These are phyloP conservation scores for Paramecium biaurelia DNA, from an alignment of 73 alveolate genomes.

Conservation along the genomic window DNA sequence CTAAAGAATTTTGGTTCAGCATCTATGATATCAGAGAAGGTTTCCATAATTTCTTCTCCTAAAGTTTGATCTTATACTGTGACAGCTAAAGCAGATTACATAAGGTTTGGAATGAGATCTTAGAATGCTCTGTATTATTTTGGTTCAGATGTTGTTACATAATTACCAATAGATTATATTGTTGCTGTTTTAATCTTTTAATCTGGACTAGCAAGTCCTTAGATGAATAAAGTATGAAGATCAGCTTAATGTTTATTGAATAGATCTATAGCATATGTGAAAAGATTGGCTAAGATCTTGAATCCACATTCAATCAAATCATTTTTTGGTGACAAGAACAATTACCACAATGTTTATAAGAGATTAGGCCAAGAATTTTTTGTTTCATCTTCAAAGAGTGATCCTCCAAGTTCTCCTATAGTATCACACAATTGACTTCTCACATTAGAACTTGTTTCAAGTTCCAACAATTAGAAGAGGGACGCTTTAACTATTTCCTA, in stretches of 20 bases:
- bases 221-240: constrained; percentile 55
- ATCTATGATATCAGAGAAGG: constrained; percentile 82
- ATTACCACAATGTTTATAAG: constrained; percentile 53
- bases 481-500: constrained; percentile 58
- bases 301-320: constrained; percentile 60
- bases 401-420: constrained; percentile 74
- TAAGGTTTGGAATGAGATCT: constrained; percentile 66
- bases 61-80: constrained; percentile 68
- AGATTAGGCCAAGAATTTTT: constrained; percentile 62
- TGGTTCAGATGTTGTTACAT: constrained; percentile 70
- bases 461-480: constrained; percentile 56
- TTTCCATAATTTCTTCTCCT: constrained; percentile 79
- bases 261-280: constrained; percentile 63
- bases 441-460: constrained; percentile 65
- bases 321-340: constrained; percentile 42
- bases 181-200: constrained; percentile 52
- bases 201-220: constrained; percentile 70
- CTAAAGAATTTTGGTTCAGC: constrained; percentile 89
- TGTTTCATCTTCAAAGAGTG: constrained; percentile 56
- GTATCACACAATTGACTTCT: constrained; percentile 72
- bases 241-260: constrained; percentile 33
- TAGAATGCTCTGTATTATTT: constrained; percentile 72
- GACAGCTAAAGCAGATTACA: constrained; percentile 71
- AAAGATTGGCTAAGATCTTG: constrained; percentile 49
- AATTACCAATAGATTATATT: constrained; percentile 57